Evolutionary conservation across 2,329 filamentous ascomycete species (phyloP).

Genomic region (Colletotrichum zoysiae): DNA sequence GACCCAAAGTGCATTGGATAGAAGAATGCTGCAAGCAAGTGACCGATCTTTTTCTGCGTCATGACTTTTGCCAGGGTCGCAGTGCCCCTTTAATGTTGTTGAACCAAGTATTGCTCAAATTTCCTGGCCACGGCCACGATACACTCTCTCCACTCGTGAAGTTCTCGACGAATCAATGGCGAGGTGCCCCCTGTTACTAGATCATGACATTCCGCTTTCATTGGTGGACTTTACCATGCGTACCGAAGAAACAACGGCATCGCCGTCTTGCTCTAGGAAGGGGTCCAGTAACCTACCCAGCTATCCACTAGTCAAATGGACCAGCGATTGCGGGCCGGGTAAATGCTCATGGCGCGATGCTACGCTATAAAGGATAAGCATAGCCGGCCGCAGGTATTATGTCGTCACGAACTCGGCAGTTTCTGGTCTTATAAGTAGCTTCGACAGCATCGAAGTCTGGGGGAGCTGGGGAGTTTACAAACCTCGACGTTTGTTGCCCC

Average conservation of each 20-base stretch:
- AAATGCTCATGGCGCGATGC: background rate
- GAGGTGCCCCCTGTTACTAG: background rate
- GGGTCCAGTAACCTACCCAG: background rate
- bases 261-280: constrained; percentile 17
- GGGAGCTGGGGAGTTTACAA: background rate
- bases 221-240: constrained; percentile 18
- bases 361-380: constrained; percentile 7
- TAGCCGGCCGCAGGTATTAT: constrained; percentile 13
- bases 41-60: background rate
- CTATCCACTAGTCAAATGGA: constrained; percentile 8
- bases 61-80: background rate
- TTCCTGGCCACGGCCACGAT: background rate
- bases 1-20: background rate
- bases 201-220: background rate
- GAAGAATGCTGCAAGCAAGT: background rate
- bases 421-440: background rate
- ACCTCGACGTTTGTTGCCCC: background rate
- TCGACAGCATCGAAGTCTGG: background rate
- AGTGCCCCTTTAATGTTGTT: background rate
- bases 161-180: background rate
- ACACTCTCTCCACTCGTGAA: background rate
- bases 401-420: background rate
- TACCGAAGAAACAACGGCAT: constrained; percentile 6
- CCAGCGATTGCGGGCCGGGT: background rate
- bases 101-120: background rate